Conservation (phyloP, 306 rosid species). For the Acacia acuminata region DNA sequence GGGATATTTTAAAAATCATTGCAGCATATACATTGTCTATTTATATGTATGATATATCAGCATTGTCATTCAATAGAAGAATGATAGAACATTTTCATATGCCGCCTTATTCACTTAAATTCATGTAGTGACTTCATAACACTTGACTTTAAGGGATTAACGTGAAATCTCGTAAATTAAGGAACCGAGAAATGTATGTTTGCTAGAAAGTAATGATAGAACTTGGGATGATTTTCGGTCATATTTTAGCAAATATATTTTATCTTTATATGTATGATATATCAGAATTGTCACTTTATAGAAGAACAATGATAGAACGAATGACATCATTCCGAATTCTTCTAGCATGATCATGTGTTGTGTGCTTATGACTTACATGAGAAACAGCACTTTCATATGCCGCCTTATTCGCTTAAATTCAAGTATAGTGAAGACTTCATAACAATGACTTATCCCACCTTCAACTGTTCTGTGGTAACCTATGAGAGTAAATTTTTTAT, state of each 20-base stretch:
- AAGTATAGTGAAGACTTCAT: background rate
- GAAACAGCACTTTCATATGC: background rate
- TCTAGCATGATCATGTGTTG: background rate
- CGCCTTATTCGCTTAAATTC: background rate
- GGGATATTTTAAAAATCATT: background rate
- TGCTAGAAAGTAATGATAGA: no score
- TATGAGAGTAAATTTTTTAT: background rate
- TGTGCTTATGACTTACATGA: background rate
- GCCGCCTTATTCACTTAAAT: background rate
- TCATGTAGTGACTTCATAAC: background rate
- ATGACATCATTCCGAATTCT: background rate
- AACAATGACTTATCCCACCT: background rate
- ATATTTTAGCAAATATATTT: background rate
- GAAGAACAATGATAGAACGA: background rate
- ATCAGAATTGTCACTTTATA: background rate
- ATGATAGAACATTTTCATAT: background rate
- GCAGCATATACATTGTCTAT: background rate
- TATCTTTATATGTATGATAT: background rate
- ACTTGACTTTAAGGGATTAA: background rate
- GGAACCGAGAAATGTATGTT: background rate
- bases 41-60: background rate
- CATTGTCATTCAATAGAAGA: background rate
- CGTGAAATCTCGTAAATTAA: background rate
- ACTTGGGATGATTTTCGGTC: background rate
- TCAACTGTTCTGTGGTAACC: background rate